Base-by-base conservation (phyloP, 176 grass and related monocot species). In the Musa troglodytarum region DNA sequence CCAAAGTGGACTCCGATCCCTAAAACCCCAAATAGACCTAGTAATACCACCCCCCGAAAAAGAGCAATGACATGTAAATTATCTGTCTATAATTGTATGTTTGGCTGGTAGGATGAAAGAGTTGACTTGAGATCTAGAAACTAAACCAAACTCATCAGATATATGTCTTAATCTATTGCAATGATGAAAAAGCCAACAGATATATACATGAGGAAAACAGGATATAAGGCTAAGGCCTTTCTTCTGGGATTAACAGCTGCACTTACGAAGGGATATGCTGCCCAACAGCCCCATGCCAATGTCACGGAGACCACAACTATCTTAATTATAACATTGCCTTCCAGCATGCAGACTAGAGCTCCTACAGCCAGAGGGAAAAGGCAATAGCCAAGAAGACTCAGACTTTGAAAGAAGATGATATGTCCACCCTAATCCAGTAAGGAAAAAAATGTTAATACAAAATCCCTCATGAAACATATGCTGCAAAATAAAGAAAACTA, bases 241-340 rank as follows among this genome's bases (percentile, higher is more conserved):
- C 95, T 88, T 68, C 90, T 89, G 75, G 88, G 95, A 77, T 91
- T 91, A 63, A 99, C 90, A 49, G 95, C 95, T 49, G 88, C 86
- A 69, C 95, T 99, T 91, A 99, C 94, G 84, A 99, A 94, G 3
- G 95, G 95, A 83, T 99, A 99, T 2, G 95, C 95, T 50, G 95
- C 95, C 95, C 95, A 99, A 22, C 90, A 99, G 78, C 95, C 94
- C 95, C 95, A 99, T 23, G 88, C 84, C 81, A 99, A 78, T 80
- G 95, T 89, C 58, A 99, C 52, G 1, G 78, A 85, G 75, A 99
- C 95, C 12, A 99, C 88, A 1, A 94, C 70, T 34, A 89, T 89
- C 85, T 99, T 99, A 22, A 94, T 74, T 69, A 99, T 91, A 58
- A 92, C 90, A 84, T 79, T 91, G 75, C 91, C 76, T 83, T 94